Evolutionary conservation across 2,329 filamentous ascomycete genomes (phyloP).

Genomic region (Nemania serpens): DNA sequence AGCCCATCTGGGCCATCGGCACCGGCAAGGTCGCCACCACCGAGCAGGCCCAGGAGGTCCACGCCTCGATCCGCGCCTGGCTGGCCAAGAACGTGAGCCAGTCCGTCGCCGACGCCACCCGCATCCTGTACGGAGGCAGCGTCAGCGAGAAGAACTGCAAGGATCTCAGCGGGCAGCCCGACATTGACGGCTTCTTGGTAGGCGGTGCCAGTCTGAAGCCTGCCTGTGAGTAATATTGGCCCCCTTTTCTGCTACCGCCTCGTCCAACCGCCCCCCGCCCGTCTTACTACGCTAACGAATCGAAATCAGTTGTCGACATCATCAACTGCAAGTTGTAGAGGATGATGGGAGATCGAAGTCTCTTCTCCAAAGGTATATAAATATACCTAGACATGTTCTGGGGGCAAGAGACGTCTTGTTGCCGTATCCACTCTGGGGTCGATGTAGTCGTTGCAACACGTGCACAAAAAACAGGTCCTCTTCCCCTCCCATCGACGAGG

Average conservation of each 20-base stretch:
- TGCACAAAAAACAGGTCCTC: too few relatives aligned
- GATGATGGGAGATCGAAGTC: not conserved
- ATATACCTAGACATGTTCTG: not conserved
- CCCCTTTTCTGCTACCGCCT: not conserved
- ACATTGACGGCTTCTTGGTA: slow-evolving; percentile 98
- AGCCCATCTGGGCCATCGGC: slow-evolving; percentile 96
- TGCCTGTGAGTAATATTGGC: slow-evolving; percentile 68
- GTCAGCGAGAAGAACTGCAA: slow-evolving; percentile 98
- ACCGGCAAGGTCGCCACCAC: slow-evolving; percentile 92
- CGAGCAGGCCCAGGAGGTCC: slow-evolving; percentile 90
- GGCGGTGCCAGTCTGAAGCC: slow-evolving; percentile 97
- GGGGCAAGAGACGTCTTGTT: slow-evolving; percentile 2
- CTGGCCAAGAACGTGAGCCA: slow-evolving; percentile 77
- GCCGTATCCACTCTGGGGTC: slow-evolving; percentile 10
- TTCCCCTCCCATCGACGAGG: too few relatives aligned
- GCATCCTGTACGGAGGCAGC: slow-evolving; percentile 95
- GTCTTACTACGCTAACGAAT: slow-evolving; percentile 10
- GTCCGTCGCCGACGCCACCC: slow-evolving; percentile 79
- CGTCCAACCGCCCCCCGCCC: too few relatives aligned
- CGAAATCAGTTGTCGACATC: slow-evolving; percentile 61
- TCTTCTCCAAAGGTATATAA: slow-evolving; percentile 9
- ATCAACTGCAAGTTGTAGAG: slow-evolving; percentile 61
- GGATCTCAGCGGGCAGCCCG: slow-evolving; percentile 86
- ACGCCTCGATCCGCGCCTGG: slow-evolving; percentile 90
- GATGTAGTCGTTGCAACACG: not conserved